Conservation (phyloP, 768 basidiomycete genomes). For the Daedaleopsis sinensis region DNA sequence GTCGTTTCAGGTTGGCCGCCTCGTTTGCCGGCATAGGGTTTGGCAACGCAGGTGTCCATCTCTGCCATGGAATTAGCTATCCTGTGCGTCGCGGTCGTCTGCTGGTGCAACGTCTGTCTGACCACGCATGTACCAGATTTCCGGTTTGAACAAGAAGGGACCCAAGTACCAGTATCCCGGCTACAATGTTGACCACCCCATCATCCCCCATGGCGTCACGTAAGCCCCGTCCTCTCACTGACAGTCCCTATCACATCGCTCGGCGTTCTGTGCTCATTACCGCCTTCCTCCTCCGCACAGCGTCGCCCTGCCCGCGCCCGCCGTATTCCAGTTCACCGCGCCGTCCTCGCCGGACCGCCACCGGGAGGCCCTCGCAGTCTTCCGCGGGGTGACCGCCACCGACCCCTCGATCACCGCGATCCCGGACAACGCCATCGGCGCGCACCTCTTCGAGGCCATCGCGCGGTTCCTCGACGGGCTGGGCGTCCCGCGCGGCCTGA, state of each 20-base stretch:
- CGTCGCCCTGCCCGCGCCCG: constrained; percentile 88
- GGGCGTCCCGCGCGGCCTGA: constrained; percentile 84
- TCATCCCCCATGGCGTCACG: constrained; percentile 93
- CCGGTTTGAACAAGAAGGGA: constrained; percentile 92
- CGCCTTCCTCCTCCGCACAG: constrained; percentile 34
- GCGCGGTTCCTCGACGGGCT: constrained; percentile 86
- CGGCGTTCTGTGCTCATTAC: background rate
- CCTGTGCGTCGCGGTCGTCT: constrained; percentile 52
- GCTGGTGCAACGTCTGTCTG: background rate
- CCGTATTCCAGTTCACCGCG: constrained; percentile 96
- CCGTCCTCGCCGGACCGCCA: constrained; percentile 92
- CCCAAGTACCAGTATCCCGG: constrained; percentile 92
- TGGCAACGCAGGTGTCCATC: constrained; percentile 90
- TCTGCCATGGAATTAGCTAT: constrained; percentile 90
- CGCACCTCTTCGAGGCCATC: constrained; percentile 81
- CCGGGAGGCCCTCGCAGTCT: constrained; percentile 85
- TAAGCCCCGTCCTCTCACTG: constrained; percentile 27
- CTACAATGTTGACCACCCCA: constrained; percentile 82
- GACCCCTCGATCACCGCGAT: constrained; percentile 74
- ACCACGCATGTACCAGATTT: constrained; percentile 56
- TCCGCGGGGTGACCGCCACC: constrained; percentile 63
- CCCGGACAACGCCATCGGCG: constrained; percentile 79
- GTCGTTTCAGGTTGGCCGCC: constrained; percentile 67
- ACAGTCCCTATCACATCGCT: background rate
- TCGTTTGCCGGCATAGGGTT: constrained; percentile 97